Evolutionary conservation across 2,329 filamentous ascomycete species (phyloP).

Genomic region (Xylariaceae sp.): DNA sequence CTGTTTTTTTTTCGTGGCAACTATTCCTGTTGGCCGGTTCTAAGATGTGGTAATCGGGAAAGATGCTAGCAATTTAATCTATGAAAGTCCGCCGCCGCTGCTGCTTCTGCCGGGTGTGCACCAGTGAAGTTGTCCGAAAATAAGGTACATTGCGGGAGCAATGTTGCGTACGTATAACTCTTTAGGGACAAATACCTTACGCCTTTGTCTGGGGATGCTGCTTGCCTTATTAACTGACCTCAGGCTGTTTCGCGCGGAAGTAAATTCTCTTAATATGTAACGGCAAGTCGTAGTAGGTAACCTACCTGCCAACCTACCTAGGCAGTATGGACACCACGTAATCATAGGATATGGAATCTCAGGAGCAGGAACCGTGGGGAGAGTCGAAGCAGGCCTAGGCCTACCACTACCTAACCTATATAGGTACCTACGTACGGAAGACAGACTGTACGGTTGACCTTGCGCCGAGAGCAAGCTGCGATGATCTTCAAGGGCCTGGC

Average conservation of each 20-base stretch:
- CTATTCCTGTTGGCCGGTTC: constrained; percentile 16
- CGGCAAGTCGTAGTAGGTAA: background rate
- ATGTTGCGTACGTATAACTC: background rate
- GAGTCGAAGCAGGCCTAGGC: background rate
- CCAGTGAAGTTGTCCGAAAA: background rate
- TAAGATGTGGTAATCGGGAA: constrained; percentile 23
- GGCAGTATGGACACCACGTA: background rate
- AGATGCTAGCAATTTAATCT: constrained; percentile 25
- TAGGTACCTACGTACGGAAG: too few relatives aligned
- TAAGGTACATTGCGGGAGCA: background rate
- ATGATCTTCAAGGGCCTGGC: background rate
- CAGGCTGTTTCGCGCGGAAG: too few relatives aligned
- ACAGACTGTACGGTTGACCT: background rate
- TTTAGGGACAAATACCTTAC: background rate
- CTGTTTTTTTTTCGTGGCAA: constrained; percentile 18
- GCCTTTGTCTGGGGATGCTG: background rate
- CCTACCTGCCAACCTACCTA: too few relatives aligned
- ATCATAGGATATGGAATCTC: background rate
- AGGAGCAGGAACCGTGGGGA: too few relatives aligned
- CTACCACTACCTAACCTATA: background rate
- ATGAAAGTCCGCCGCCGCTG: constrained; percentile 17
- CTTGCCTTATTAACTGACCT: too few relatives aligned
- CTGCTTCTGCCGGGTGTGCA: background rate
- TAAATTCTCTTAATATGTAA: background rate
- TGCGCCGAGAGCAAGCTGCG: background rate